These are phyloP conservation scores for Phyllosticta paracitricarpa DNA, from an alignment of 2,329 filamentous ascomycete species.

Conservation along the genomic window DNA sequence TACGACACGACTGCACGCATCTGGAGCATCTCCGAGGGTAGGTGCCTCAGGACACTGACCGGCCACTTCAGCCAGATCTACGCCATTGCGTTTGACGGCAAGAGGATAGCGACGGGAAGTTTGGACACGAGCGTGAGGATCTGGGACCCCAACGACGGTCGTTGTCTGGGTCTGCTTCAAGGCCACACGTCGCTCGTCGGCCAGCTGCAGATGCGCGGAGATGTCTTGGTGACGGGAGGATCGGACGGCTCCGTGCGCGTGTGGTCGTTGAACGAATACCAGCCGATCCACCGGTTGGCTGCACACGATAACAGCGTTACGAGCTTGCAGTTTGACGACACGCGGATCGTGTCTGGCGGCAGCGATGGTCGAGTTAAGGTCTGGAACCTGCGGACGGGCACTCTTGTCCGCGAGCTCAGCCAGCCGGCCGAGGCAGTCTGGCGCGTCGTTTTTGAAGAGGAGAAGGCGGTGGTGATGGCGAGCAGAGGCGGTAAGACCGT, in stretches of 20 bases:
- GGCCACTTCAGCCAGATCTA: constrained; percentile 99
- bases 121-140: constrained; percentile 94
- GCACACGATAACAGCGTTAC: constrained; percentile 98
- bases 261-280: constrained; percentile 86
- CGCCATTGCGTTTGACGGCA: constrained; percentile 93
- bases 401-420: constrained; percentile 82
- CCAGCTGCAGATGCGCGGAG: constrained; percentile 88
- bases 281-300: constrained; percentile 84
- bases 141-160: constrained; percentile 80
- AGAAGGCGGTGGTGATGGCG: constrained; percentile 95
- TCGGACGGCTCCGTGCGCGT: constrained; percentile 94
- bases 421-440: constrained; percentile 90
- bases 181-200: constrained; percentile 95
- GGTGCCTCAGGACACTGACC: constrained; percentile 78
- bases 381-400: constrained; percentile 90
- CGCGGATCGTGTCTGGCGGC: constrained; percentile 86
- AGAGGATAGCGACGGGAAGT: constrained; percentile 86
- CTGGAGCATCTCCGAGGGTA: constrained; percentile 94
- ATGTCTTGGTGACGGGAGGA: constrained; percentile 90
- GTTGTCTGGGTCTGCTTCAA: constrained; percentile 79
- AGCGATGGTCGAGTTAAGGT: constrained; percentile 98
- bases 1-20: constrained; percentile 96
- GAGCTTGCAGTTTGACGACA: constrained; percentile 93
- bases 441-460: constrained; percentile 95
- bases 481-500: constrained; percentile 76